Percentiles rank a stretch among this genome's conserved stretches.
Evolutionary conservation across 1,284 basidiomycete genomes (phyloP).

Genomic region (Apiotrichum veenhuisii): DNA sequence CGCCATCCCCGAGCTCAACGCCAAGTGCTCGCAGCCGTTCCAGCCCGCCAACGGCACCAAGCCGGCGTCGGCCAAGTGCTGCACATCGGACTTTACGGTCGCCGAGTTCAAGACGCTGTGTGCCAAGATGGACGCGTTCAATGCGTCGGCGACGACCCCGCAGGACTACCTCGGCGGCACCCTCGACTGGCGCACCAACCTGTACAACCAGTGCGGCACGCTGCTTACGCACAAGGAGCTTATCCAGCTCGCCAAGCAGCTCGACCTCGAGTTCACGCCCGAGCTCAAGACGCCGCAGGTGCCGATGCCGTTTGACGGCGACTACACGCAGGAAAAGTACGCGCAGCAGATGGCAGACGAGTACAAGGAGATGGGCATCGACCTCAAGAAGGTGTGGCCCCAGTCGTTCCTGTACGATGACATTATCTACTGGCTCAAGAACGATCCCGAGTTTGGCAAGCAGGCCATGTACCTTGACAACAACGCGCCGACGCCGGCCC

Average conservation of each 20-base stretch:
- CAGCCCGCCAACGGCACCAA: conserved; percentile 8
- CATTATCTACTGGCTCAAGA: conserved; percentile 18
- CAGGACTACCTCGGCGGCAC: conserved; percentile 16
- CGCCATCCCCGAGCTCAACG: conserved; percentile 15
- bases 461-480: conserved; percentile 22
- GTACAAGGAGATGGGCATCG: conserved; percentile 10
- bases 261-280: conserved; percentile 22
- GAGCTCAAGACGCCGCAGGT: conserved; percentile 22
- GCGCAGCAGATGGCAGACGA: conserved; percentile 18
- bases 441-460: conserved; percentile 16
- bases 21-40: conserved; percentile 21
- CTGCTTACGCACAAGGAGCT: conserved; percentile 18
- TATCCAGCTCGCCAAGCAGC: conserved; percentile 13
- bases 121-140: conserved; percentile 20
- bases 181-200: conserved; percentile 11
- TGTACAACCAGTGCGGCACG: conserved; percentile 21
- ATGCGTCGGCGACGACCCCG: conserved; percentile 14
- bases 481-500: neutral
- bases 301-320: conserved; percentile 19
- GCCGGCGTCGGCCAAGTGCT: conserved; percentile 19
- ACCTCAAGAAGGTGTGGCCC: conserved; percentile 14
- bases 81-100: conserved; percentile 22
- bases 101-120: conserved; percentile 21
- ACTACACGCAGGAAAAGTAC: conserved; percentile 22
- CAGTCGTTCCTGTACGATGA: conserved; percentile 22